A percentile compares a stretch with the other conserved stretches of the same genome.
Evolutionary conservation across 202 grass and related monocot genomes (phyloP).

Genomic region (Brachypodium distachyon): DNA sequence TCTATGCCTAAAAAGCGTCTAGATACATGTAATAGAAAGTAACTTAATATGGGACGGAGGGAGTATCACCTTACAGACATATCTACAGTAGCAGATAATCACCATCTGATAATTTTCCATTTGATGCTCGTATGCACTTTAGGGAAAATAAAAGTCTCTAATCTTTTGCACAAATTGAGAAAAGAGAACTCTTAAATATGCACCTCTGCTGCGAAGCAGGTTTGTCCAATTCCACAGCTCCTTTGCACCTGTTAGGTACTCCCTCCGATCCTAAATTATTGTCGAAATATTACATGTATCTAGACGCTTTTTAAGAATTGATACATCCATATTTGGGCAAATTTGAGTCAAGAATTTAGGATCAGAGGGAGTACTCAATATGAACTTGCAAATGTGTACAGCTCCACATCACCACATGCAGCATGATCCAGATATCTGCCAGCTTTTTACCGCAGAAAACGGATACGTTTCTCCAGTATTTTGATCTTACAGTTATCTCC

Average conservation of each 20-base stretch:
- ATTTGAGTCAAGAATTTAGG: too few relatives aligned
- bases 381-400: neutral
- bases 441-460: neutral
- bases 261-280: too few relatives aligned
- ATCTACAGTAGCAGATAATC: neutral
- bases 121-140: neutral
- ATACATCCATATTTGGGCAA: too few relatives aligned
- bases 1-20: too few relatives aligned
- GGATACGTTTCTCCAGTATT: neutral
- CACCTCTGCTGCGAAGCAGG: neutral
- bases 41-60: too few relatives aligned
- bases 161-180: neutral
- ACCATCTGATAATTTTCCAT: neutral
- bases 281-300: too few relatives aligned
- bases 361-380: too few relatives aligned
- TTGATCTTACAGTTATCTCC: slow-evolving; percentile 1
- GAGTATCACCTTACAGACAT: neutral
- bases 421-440: neutral
- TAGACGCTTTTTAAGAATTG: too few relatives aligned
- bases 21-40: too few relatives aligned
- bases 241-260: neutral
- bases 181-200: neutral
- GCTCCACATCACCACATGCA: too few relatives aligned
- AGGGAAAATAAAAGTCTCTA: neutral
- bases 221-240: neutral